These are phyloP conservation scores for Murraya koenigii DNA, from an alignment of 345 rosid species.

Conservation along the genomic window DNA sequence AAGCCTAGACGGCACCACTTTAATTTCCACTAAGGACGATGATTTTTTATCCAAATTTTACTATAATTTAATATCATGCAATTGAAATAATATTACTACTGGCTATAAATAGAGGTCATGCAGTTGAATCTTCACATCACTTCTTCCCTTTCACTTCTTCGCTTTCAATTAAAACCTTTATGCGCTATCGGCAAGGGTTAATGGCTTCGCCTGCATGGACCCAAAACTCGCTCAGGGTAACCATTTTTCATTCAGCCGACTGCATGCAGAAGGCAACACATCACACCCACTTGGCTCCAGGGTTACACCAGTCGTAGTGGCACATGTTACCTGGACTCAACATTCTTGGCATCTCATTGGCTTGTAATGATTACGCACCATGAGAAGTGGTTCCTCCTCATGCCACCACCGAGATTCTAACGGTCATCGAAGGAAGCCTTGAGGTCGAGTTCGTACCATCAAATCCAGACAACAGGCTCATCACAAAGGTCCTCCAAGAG, in stretches of 20 bases:
- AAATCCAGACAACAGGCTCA: conserved; percentile 26
- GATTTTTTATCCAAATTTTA: too few relatives aligned
- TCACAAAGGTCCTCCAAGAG: conserved; percentile 21
- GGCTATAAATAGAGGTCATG: too few relatives aligned
- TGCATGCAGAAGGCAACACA: conserved; percentile 1
- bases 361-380: conserved; percentile 16
- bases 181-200: too few relatives aligned
- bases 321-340: conserved; percentile 22
- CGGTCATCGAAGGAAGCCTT: conserved; percentile 21
- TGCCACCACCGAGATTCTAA: conserved; percentile 23
- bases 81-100: too few relatives aligned
- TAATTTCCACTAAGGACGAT: too few relatives aligned
- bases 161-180: too few relatives aligned
- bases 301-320: background rate
- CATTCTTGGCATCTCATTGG: conserved; percentile 27
- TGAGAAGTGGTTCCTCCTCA: conserved; percentile 17
- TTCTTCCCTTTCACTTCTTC: too few relatives aligned
- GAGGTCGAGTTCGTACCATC: conserved; percentile 24
- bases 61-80: too few relatives aligned
- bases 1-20: too few relatives aligned
- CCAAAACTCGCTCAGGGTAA: too few relatives aligned
- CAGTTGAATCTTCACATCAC: too few relatives aligned
- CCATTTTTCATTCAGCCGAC: background rate
- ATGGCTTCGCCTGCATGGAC: too few relatives aligned
- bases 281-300: background rate